These are phyloP conservation scores for Dendryphion nanum DNA, from an alignment of 2,329 filamentous ascomycete species.

Conservation along the genomic window DNA sequence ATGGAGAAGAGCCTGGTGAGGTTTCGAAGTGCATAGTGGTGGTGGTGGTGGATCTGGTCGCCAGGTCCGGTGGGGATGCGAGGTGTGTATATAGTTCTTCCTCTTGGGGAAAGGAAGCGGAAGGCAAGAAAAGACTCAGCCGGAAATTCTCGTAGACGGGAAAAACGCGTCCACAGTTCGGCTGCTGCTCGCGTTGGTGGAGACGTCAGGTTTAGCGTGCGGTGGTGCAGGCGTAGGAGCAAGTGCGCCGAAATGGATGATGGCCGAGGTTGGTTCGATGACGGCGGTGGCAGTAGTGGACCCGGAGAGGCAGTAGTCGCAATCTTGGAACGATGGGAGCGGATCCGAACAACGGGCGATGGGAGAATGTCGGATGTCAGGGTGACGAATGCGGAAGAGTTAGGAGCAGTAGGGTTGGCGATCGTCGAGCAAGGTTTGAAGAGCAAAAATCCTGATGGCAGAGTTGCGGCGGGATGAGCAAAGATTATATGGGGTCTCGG, in stretches of 20 bases:
- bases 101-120: not conserved
- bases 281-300: too few relatives aligned
- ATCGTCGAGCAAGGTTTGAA: too few relatives aligned
- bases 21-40: conserved; percentile 37
- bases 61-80: not conserved
- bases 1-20: conserved; percentile 36
- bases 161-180: not conserved
- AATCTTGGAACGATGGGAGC: too few relatives aligned
- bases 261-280: too few relatives aligned
- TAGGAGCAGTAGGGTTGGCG: not conserved
- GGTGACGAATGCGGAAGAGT: not conserved
- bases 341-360: not conserved
- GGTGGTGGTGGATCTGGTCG: not conserved
- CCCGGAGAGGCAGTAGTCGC: too few relatives aligned
- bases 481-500: conserved; percentile 6
- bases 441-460: not conserved
- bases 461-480: conserved; percentile 1
- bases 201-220: too few relatives aligned
- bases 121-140: not conserved
- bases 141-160: not conserved
- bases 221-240: too few relatives aligned
- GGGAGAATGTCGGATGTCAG: not conserved
- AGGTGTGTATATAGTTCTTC: too few relatives aligned
- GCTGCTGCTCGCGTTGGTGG: too few relatives aligned
- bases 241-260: too few relatives aligned